Evolutionary conservation across 2,329 filamentous ascomycete species (phyloP).

Genomic region (Ceratocystis smalleyi): DNA sequence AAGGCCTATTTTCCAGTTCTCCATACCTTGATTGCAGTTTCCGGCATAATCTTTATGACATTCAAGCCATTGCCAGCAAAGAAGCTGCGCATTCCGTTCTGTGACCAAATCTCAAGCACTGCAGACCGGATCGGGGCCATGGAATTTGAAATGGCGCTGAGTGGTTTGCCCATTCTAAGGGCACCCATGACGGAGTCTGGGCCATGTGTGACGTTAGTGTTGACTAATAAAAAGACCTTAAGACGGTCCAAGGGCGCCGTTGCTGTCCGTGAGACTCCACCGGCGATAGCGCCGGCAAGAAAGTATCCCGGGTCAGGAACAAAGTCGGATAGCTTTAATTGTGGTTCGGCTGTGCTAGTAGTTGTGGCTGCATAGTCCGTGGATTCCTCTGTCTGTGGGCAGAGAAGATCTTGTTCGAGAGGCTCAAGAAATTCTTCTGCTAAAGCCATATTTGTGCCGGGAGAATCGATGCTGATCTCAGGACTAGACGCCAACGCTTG

Average conservation of each 20-base stretch:
- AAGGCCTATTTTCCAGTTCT: not conserved
- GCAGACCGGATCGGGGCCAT: slow-evolving; percentile 64
- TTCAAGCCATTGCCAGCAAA: slow-evolving; percentile 78
- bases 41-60: slow-evolving; percentile 94
- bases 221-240: slow-evolving; percentile 93
- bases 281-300: slow-evolving; percentile 83
- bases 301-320: slow-evolving; percentile 93
- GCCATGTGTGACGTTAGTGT: slow-evolving; percentile 39
- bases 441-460: not conserved
- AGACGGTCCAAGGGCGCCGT: slow-evolving; percentile 92
- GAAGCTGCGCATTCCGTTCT: slow-evolving; percentile 9
- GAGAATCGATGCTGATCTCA: not conserved
- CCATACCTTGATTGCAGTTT: slow-evolving; percentile 72
- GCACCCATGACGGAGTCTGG: slow-evolving; percentile 45
- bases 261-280: slow-evolving; percentile 84
- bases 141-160: slow-evolving; percentile 49
- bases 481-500: not conserved
- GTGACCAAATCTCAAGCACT: slow-evolving; percentile 4
- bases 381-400: not conserved
- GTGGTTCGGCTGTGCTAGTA: slow-evolving; percentile 7
- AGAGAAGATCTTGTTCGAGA: not conserved
- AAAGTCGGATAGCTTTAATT: slow-evolving; percentile 45
- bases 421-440: slow-evolving; percentile 2
- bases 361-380: slow-evolving; percentile 1
- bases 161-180: slow-evolving; percentile 52